Percentiles rank a stretch among this genome's conserved stretches.
Conservation (phyloP, 768 basidiomycete species). For the Pleurotus tuoliensis region DNA sequence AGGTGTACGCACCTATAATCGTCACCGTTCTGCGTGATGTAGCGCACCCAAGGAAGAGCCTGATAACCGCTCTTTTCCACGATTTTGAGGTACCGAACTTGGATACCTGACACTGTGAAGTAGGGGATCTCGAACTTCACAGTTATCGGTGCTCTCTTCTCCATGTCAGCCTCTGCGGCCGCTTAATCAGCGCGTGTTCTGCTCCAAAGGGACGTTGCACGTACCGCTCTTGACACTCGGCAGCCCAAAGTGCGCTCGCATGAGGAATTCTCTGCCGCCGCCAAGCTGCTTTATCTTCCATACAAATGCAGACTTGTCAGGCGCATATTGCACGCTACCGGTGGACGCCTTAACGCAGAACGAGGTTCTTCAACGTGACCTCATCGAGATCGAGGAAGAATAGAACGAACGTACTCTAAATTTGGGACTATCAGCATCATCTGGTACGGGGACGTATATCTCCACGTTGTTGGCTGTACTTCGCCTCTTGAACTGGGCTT, state of each 20-base stretch:
- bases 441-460: constrained; percentile 97
- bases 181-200: background rate
- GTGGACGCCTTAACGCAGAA: constrained; percentile 69
- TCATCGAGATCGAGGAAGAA: background rate
- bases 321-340: constrained; percentile 93
- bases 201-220: constrained; percentile 22
- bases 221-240: constrained; percentile 88
- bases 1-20: constrained; percentile 67
- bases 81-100: constrained; percentile 96
- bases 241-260: constrained; percentile 97
- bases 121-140: constrained; percentile 99
- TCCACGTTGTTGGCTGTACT: constrained; percentile 99
- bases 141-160: constrained; percentile 91
- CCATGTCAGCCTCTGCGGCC: constrained; percentile 61
- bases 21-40: constrained; percentile 89
- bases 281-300: constrained; percentile 99
- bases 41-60: constrained; percentile 93
- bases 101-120: constrained; percentile 96
- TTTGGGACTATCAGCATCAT: constrained; percentile 96
- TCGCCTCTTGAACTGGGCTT: constrained; percentile 95
- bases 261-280: constrained; percentile 93
- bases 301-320: constrained; percentile 96
- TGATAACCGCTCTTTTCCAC: constrained; percentile 99
- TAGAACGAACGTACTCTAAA: constrained; percentile 66
- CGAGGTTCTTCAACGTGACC: background rate